Evolutionary conservation across 805 yeast genomes (phyloP), one percentile per base, ranked within the genome.

Genomic region (Ogataea nonfermentans): DNA sequence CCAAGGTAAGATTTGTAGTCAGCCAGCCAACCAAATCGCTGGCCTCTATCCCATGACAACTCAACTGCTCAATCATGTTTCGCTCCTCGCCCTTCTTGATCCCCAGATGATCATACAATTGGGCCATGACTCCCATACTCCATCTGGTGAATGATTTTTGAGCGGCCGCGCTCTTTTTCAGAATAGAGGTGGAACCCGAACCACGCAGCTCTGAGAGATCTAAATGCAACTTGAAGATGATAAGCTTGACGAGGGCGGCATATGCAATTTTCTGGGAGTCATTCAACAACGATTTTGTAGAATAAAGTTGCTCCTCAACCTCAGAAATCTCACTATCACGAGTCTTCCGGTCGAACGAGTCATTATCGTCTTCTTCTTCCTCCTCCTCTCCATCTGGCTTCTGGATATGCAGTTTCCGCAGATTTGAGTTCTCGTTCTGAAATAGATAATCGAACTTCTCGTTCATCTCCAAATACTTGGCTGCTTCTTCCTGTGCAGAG

Each of bases 221-320:
- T 0, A 86, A 76, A 13, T 95, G 95, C 83, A 89, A 78, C 14
- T 84, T 85, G 16, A 84, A 85, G 37, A 81, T 74, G 5, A 84
- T 71, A 24, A 93, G 73, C 50, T 85, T 83, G 7, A 84, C 79
- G 8, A 91, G 70, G 0, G 96, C 98, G 6, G 85, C 84, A 56
- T 93, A 93, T 2, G 98, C 98, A 46, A 90, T 82, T 53, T 86
- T 82, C 59, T 93, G 96, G 11, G 83, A 70, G 12, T 88, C 98
- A 6, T 79, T 71, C 11, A 93, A 70, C 77, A 93, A 76, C 16
- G 79, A 76, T 57, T 81, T 87, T 4, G 97, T 93, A 1, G 91
- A 75, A 38, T 78, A 77, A 47, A 93, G 66, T 41, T 90, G 95
- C 32, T 76, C n/a, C 64, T 62, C 0, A 87, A 76, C 46, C 70